These are phyloP conservation scores for Umbelopsis ramanniana DNA, from an alignment of 192 early-diverging fungal genomes.

Conservation along the genomic window DNA sequence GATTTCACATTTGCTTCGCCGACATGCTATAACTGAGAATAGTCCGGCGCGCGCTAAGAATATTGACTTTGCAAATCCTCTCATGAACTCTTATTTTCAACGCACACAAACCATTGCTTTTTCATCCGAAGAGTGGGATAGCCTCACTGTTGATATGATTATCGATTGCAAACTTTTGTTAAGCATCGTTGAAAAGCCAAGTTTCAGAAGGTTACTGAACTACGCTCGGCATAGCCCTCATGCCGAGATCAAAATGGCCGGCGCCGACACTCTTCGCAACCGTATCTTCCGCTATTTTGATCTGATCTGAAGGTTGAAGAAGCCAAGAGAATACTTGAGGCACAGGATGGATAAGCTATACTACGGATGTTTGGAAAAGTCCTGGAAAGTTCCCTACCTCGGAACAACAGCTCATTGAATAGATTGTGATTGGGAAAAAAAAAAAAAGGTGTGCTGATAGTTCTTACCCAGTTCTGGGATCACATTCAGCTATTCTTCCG, in stretches of 20 bases:
- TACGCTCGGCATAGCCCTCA: background rate
- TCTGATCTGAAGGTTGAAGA: background rate
- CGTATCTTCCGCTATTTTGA: background rate
- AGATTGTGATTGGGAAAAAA: background rate
- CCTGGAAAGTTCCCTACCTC: background rate
- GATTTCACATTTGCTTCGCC: background rate
- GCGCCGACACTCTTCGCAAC: background rate
- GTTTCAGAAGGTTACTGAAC: background rate
- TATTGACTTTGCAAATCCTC: background rate
- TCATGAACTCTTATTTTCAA: background rate
- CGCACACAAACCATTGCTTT: background rate
- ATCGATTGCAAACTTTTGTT: background rate
- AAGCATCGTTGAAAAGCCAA: background rate
- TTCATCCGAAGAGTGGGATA: background rate
- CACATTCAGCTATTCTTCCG: too few species aligned
- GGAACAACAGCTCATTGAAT: conserved; percentile 12
- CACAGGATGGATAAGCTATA: background rate
- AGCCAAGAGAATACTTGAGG: background rate
- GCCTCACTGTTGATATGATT: background rate
- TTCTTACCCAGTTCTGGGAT: too few species aligned
- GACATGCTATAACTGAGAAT: background rate
- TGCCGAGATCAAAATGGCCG: too few species aligned
- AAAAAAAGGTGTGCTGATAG: background rate
- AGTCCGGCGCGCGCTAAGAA: background rate
- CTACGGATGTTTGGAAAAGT: background rate